Evolutionary conservation across 257 asterid genomes (phyloP), one percentile per base, ranked within the genome.

Genomic region (Solanum infundibuliforme): DNA sequence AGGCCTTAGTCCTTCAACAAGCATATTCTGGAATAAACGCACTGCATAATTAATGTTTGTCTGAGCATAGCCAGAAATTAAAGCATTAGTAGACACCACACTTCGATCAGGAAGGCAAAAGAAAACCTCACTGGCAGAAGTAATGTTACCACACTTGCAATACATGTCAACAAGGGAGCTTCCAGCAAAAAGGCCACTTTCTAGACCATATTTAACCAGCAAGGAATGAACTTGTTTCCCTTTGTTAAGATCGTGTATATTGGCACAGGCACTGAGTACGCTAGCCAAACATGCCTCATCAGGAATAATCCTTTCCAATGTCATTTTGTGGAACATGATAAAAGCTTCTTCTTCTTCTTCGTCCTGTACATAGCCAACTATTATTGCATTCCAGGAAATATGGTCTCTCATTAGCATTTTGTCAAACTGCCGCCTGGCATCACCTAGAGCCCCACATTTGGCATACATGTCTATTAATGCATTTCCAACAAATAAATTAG

Each of bases 401-500:
- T 93, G 91, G 91, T 96, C 98, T 79, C 93, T 92, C 85, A 86
- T 82, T 3, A 39, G 88, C 16, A 95, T 94, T 71, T 86, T 91
- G 86, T 94, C 98, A 86, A 96, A 96, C 85, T 92, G 91, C 34
- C 83, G 90, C 90, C 92, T 93, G 3, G 99, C 98, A 43, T 91
- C 92, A 66, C 69, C 77, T 16, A 95, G 88, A 84, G 93, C 91
- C 73, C 97, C 93, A 55, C 96, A 95, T 90, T 96, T 96, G 74
- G 98, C 98, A 87, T 96, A 94, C 99, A 96, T 94, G 89, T 94
- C 98, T 88, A 96, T 93, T 86, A 96, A 90, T 41, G 99, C 96
- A 93, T 96, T 96, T 58, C 93, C 96, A 23, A 95, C 98, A 76
- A 88, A 96, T 88, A 95, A 88, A 87, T 96, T 96, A 23, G 71